These are phyloP conservation scores for Eruca vesicaria DNA, from an alignment of 441 rosid genomes.

Conservation along the genomic window DNA sequence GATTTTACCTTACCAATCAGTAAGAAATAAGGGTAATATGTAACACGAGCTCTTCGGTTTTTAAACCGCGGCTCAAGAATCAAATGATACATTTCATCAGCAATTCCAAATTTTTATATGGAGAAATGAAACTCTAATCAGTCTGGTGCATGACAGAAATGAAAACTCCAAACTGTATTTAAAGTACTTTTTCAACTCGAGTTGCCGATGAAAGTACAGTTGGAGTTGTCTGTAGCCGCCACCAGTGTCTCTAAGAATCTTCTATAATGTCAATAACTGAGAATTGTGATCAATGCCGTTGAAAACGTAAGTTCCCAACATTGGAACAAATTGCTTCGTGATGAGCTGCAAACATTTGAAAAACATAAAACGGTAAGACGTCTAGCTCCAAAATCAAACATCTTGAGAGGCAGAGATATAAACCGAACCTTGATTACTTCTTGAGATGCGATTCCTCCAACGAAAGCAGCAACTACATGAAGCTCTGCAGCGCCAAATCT, in stretches of 20 bases:
- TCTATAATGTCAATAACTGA: constrained; percentile 56
- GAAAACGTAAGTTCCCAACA: constrained; percentile 81
- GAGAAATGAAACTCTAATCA: constrained; percentile 8
- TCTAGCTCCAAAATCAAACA: background rate
- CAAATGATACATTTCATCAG: constrained; percentile 13
- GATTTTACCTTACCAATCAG: background rate
- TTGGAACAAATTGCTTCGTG: constrained; percentile 91
- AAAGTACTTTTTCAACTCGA: background rate
- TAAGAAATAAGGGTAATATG: background rate
- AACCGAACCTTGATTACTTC: constrained; percentile 87
- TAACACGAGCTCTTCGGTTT: constrained; percentile 31
- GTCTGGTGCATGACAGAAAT: background rate
- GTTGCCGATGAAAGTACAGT: background rate
- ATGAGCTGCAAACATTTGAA: constrained; percentile 56
- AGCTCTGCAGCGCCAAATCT: constrained; percentile 95
- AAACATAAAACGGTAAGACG: background rate
- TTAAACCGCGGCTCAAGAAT: constrained; percentile 31
- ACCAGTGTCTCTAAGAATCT: constrained; percentile 12
- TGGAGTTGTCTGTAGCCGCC: constrained; percentile 15
- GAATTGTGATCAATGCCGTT: constrained; percentile 94
- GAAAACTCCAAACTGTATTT: background rate
- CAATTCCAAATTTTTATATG: background rate
- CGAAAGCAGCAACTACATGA: constrained; percentile 83
- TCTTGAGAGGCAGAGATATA: background rate
- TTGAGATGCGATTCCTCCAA: constrained; percentile 94